Conservation (phyloP, 2,329 filamentous ascomycete genomes). For the Monilinia fructigena region DNA sequence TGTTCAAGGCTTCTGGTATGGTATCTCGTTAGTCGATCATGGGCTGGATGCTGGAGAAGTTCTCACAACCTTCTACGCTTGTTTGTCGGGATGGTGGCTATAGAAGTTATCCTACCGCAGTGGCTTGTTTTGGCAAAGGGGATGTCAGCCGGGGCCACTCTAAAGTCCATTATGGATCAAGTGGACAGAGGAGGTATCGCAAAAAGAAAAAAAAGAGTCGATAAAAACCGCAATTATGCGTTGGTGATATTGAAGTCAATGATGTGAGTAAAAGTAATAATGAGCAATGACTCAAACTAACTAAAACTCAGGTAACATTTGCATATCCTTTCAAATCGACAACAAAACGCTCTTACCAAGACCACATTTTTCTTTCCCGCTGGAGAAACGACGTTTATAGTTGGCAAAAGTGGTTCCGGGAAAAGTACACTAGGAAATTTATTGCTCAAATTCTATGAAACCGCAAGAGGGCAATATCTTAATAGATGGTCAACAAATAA, state of each 20-base stretch:
- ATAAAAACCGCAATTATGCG: constrained; percentile 47
- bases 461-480: constrained; percentile 63
- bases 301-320: constrained; percentile 65
- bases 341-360: constrained; percentile 57
- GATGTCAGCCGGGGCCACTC: constrained; percentile 65
- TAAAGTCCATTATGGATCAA: constrained; percentile 50
- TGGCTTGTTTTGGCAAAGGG: constrained; percentile 78
- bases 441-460: constrained; percentile 73
- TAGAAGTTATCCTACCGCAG: constrained; percentile 73
- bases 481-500: constrained; percentile 64
- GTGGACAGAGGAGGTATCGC: constrained; percentile 35
- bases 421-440: constrained; percentile 87
- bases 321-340: constrained; percentile 70
- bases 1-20: constrained; percentile 88
- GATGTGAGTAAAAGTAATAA: constrained; percentile 52
- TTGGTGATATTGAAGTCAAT: constrained; percentile 67
- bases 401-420: constrained; percentile 85
- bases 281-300: constrained; percentile 16
- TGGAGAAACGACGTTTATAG: constrained; percentile 73
- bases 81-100: constrained; percentile 70
- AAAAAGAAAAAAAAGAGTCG: constrained; percentile 39
- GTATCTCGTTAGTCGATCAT: constrained; percentile 63
- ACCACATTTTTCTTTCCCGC: constrained; percentile 69
- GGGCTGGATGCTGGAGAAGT: constrained; percentile 62
- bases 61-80: constrained; percentile 82